phyloP scores from a whole-genome alignment of 1,284 basidiomycete genomes.

The Apiotrichum laibachii region DNA sequence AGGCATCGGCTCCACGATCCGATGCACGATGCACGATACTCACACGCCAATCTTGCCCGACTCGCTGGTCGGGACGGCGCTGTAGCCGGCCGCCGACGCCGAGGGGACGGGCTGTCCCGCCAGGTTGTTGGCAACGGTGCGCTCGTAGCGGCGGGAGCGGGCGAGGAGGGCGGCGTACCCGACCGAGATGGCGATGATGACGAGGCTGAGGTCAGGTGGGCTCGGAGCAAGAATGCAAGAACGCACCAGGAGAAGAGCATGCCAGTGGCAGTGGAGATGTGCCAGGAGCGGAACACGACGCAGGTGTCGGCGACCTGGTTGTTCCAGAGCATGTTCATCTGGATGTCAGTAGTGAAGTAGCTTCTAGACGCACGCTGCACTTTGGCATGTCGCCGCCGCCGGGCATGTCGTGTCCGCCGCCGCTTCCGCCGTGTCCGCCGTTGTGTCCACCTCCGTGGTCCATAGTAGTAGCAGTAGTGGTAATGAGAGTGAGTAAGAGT shows the following conservation, averaged over 20 bases:
- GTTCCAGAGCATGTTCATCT: conserved; percentile 55
- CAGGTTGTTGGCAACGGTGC: conserved; percentile 30
- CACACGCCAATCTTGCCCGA: conserved; percentile 32
- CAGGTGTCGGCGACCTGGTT: conserved; percentile 45
- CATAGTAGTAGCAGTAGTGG: conserved; percentile 9
- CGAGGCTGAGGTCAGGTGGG: conserved; percentile 25
- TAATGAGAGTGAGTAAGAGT: neutral
- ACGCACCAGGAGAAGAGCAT: conserved; percentile 48
- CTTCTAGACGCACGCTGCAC: conserved; percentile 13
- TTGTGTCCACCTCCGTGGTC: conserved; percentile 15
- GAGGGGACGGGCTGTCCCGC: conserved; percentile 23
- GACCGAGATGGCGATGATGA: conserved; percentile 40
- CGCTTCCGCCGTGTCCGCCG: conserved; percentile 14
- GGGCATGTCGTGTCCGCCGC: conserved; percentile 6
- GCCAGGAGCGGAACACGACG: conserved; percentile 48
- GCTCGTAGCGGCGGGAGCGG: conserved; percentile 36
- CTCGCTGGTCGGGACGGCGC: conserved; percentile 25
- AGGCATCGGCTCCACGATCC: neutral
- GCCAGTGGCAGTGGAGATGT: conserved; percentile 37
- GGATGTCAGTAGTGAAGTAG: neutral
- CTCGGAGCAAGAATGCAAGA: neutral
- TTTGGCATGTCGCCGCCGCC: conserved; percentile 11
- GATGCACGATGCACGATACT: too few relatives aligned
- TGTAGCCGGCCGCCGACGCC: conserved; percentile 26
- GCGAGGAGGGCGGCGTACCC: conserved; percentile 44